Percentiles rank a stretch among this genome's conserved stretches.
These are phyloP conservation scores for Crithidia acanthocephali DNA, from an alignment of 208 protist species.

Conservation along the genomic window DNA sequence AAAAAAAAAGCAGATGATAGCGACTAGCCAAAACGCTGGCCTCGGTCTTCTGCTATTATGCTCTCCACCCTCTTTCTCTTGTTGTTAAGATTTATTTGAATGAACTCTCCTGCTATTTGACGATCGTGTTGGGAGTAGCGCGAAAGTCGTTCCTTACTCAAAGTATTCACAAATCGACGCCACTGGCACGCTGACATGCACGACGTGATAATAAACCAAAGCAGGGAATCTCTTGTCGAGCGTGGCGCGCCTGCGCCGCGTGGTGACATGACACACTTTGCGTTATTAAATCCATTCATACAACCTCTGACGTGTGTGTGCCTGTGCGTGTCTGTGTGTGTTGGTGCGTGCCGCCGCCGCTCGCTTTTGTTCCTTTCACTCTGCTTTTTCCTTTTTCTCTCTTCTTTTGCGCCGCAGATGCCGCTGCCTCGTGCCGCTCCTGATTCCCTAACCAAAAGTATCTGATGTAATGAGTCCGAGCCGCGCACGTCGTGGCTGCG, in stretches of 20 bases:
- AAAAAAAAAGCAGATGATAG: no score
- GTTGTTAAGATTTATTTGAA: no score
- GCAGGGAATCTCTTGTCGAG: constrained; percentile 52
- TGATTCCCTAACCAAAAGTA: constrained; percentile 12
- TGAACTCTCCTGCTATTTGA: no score
- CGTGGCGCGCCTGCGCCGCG: constrained; percentile 20
- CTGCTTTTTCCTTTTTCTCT: neutral
- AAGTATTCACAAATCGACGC: no score
- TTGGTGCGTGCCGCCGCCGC: neutral
- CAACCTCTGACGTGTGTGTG: constrained; percentile 21
- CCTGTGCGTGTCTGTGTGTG: neutral
- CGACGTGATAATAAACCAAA: constrained; percentile 39
- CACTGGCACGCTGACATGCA: neutral
- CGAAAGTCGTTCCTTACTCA: no score
- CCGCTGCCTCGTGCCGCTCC: neutral
- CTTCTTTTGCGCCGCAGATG: neutral
- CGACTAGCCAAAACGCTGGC: no score
- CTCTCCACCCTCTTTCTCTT: no score
- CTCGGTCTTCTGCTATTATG: no score
- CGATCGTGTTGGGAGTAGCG: no score
- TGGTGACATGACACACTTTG: constrained; percentile 52
- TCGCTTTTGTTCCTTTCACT: no score
- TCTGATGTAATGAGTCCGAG: constrained; percentile 38
- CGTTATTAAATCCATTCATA: constrained; percentile 37
- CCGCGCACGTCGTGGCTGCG: constrained; percentile 5